These are phyloP conservation scores for Torrubiellomyces zombiae DNA, from an alignment of 2,329 filamentous ascomycete species.

Conservation along the genomic window DNA sequence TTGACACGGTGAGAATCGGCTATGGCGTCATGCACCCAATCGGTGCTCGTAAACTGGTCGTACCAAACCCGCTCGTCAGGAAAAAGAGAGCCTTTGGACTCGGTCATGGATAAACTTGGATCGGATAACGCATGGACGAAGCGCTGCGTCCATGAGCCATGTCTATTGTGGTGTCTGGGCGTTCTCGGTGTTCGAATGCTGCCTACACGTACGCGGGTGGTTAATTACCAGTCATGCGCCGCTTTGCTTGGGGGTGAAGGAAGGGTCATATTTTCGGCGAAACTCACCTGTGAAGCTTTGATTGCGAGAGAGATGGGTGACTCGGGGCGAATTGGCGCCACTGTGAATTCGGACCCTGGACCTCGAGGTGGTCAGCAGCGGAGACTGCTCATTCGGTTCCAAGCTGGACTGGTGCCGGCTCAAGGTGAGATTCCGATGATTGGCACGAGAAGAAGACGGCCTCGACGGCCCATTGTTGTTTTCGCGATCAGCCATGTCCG, in stretches of 20 bases:
- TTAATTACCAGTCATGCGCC: too few species aligned
- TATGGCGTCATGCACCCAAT: conserved; percentile 97
- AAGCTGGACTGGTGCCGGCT: conserved; percentile 12
- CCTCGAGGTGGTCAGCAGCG: conserved; percentile 23
- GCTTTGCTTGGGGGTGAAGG: too few species aligned
- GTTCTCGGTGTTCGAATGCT: conserved; percentile 20
- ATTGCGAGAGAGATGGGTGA: conserved; percentile 17
- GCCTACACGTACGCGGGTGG: too few species aligned
- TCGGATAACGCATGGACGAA: conserved; percentile 45
- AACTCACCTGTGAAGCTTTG: conserved; percentile 27
- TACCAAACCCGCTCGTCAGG: conserved; percentile 91
- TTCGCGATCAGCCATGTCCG: conserved; percentile 15
- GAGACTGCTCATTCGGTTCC: conserved; percentile 26
- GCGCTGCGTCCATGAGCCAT: conserved; percentile 42
- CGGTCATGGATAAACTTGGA: conserved; percentile 38
- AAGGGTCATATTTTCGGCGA: too few species aligned
- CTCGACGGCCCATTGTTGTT: conserved; percentile 12
- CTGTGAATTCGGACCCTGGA: conserved; percentile 25
- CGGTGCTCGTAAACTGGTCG: conserved; percentile 92
- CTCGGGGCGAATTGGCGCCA: conserved; percentile 12
- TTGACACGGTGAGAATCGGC: conserved; percentile 84
- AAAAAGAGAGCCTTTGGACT: conserved; percentile 49
- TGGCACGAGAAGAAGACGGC: conserved; percentile 16
- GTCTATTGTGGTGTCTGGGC: conserved; percentile 36
- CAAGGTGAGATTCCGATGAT: conserved; percentile 12